Conservation (phyloP, 441 rosid genomes). For the Arabidopsis hybrid region DNA sequence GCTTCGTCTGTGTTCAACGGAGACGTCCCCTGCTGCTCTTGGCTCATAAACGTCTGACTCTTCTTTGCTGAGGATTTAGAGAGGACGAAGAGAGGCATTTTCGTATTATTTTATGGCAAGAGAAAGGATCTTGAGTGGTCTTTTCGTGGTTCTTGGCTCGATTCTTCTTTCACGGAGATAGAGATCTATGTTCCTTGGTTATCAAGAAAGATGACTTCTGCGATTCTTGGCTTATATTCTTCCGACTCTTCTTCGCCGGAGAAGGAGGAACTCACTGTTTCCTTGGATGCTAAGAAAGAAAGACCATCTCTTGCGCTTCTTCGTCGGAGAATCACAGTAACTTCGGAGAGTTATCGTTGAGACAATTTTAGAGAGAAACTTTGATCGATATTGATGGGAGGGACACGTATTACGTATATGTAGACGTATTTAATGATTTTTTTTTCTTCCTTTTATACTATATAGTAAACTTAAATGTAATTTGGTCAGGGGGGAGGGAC, state of each 20-base stretch:
- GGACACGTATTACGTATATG: background rate
- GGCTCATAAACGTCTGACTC: background rate
- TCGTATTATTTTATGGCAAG: slow-evolving; percentile 1
- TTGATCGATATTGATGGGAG: background rate
- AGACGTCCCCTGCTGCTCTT: background rate
- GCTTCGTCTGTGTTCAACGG: background rate
- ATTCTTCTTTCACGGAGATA: background rate
- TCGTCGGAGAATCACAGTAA: background rate
- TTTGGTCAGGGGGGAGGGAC: background rate
- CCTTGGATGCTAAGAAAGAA: background rate
- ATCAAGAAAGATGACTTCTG: background rate
- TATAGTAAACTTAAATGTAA: background rate
- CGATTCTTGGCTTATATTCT: background rate
- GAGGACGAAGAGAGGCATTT: background rate
- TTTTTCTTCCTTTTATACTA: background rate
- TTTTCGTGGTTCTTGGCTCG: background rate
- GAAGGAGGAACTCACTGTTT: background rate
- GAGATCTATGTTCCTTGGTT: background rate
- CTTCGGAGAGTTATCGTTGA: background rate
- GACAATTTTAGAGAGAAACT: background rate
- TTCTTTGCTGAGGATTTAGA: background rate
- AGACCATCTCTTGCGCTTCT: background rate
- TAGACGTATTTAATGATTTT: background rate
- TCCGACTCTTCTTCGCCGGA: background rate
- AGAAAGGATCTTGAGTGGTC: background rate